Base-by-base conservation (phyloP, 768 basidiomycete genomes). In the Podaxis carcinomalis region DNA sequence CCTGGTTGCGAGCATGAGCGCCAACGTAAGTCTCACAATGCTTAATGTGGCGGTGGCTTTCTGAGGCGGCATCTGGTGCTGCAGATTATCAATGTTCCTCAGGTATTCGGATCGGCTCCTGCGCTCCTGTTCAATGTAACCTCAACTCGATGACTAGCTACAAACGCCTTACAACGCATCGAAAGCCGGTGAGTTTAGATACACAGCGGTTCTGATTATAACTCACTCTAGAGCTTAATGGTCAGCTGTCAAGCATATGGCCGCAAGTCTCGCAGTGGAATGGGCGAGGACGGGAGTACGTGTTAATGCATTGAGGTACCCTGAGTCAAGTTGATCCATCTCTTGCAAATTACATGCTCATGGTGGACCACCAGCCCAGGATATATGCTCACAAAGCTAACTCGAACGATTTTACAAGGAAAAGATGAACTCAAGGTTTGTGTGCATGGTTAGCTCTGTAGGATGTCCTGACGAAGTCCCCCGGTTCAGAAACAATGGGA, bases 81-180 rank as follows among this genome's bases (percentile, higher is more conserved):
- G 19, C 68, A 94, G 90, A 86, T 95, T 63, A 81, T 95, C 71
- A 95, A 95, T 72, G 83, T 92, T 57, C 95, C 95, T 46, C 95
- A 93, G 80, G 88, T 88, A 62, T 36, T 70, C 50, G 19, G 52
- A n/a, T 58, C 32, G 40, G 19, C 37, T 19, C 57, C 28, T 4
- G 40, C 36, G 40, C 5, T 25, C 35, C 23, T 21, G 63, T 55
- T 35, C 25, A 27, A 32, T 19, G n/a, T 44, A 23, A 50, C 27
- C 42, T 42, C 51, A 21, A 36, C 32, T 39, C 53, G 57, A 28
- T 58, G 9, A 57, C 44, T 71, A 93, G 84, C 84, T 83, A 44
- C 96, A 98, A 80, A 91, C 92, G 3, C 94, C 95, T 0, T 98
- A 98, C 73, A 98, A 98, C 73, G 91, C 92, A 7, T 95, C 94